phyloP scores from a whole-genome alignment of 2,329 filamentous ascomycete species.

The Orbilia ellipsospora region DNA sequence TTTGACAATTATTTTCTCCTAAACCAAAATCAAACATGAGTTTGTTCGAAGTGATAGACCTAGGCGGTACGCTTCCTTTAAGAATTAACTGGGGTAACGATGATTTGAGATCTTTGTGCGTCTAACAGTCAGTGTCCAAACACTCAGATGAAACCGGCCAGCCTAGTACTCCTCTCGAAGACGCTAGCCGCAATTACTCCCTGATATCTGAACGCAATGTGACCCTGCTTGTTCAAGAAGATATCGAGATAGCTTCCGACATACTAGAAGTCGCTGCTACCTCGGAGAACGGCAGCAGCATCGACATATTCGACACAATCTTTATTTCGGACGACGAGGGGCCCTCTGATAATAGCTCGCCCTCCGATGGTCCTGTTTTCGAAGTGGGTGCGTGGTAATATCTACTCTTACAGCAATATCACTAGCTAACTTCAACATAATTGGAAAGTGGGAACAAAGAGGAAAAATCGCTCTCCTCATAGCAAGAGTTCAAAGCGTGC shows the following conservation, averaged over 20 bases:
- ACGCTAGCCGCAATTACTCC: no score
- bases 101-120: neutral
- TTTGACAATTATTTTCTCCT: no score
- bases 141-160: neutral
- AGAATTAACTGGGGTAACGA: no score
- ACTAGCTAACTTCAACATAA: neutral
- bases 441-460: constrained; percentile 1
- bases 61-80: constrained; percentile 26
- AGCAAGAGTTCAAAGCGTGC: constrained; percentile 2
- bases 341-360: constrained; percentile 4
- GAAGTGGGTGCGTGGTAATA: constrained; percentile 28
- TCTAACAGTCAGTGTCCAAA: neutral
- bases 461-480: constrained; percentile 8
- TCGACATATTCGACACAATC: constrained; percentile 30
- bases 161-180: neutral
- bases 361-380: constrained; percentile 39
- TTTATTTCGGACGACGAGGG: constrained; percentile 41
- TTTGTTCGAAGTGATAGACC: constrained; percentile 43
- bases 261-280: neutral
- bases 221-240: neutral
- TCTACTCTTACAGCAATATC: neutral
- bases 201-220: neutral
- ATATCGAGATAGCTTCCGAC: neutral
- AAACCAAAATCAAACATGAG: constrained; percentile 19
- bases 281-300: constrained; percentile 6